phyloP scores from a whole-genome alignment of 805 yeast genomes.

The Kregervanrija delftensis region DNA sequence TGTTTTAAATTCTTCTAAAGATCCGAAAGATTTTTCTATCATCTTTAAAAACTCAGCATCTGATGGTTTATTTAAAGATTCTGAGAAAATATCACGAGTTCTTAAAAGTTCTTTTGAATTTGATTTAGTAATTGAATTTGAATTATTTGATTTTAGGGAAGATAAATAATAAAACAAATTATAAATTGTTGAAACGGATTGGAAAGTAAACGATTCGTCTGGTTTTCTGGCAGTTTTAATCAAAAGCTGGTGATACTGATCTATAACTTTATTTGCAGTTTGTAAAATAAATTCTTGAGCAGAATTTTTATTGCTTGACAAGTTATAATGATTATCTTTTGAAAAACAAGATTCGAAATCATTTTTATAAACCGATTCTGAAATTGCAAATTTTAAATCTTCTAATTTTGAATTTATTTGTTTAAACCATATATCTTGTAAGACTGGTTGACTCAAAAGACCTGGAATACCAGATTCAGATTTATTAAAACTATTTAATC shows the following conservation, averaged over 20 bases:
- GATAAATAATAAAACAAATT: constrained; percentile 44
- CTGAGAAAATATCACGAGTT: constrained; percentile 24
- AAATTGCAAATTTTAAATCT: constrained; percentile 33
- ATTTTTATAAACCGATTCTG: constrained; percentile 23
- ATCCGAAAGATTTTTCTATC: constrained; percentile 63
- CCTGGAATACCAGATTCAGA: constrained; percentile 40
- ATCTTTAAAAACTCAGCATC: constrained; percentile 33
- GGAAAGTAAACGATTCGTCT: constrained; percentile 36
- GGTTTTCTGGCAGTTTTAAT: constrained; percentile 38
- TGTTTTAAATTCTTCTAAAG: constrained; percentile 66
- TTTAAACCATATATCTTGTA: constrained; percentile 45
- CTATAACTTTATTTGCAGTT: constrained; percentile 22
- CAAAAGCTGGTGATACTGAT: constrained; percentile 30
- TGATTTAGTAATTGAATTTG: constrained; percentile 18
- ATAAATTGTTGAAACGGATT: constrained; percentile 40
- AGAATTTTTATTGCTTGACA: constrained; percentile 2
- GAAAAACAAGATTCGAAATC: constrained; percentile 21
- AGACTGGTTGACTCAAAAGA: constrained; percentile 38
- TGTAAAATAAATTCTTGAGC: constrained; percentile 15
- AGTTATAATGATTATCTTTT: constrained; percentile 1
- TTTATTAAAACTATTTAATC: constrained; percentile 19
- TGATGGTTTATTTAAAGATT: constrained; percentile 18
- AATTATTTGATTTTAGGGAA: constrained; percentile 27
- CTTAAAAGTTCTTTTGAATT: constrained; percentile 31
- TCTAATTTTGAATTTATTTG: constrained; percentile 34